Base-by-base conservation (phyloP, 192 early-diverging fungal genomes). In the Linnemannia hyalina region DNA sequence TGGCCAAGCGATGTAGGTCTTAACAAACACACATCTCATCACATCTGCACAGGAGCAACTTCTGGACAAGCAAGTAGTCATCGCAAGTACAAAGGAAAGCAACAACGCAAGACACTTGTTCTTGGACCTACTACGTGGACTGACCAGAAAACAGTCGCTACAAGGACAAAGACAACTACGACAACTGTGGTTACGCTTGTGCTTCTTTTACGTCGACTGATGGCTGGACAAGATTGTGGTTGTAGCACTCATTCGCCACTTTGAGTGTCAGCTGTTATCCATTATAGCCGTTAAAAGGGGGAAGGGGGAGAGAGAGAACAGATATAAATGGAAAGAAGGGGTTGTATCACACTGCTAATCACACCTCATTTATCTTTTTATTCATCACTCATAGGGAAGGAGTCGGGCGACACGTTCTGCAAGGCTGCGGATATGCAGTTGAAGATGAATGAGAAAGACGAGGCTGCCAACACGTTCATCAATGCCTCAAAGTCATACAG, bases 361-460 rank as follows among this genome's bases (percentile, higher is more conserved):
- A 29, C 38, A 55, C 74, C 36, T 47, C 57, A 40, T 57, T 76
- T 70, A 13, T 68, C 57, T 70, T 15, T 83, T 73, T 47, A 63
- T 71, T 57, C 72, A 18, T 23, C 26, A 65, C 63, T 23, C 63
- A 29, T 77, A 97, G 95, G 94, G 95, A 95, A 94, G 79, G 97
- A 98, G 82, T 96, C 97, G 35, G 99, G 99, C 80, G 97, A 98
- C 77, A 96, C 97, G 0, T 98, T 96, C 89, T 90, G 93, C 76
- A 93, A 94, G 71, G 96, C 98, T 40, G 97, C 97, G 0, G 91
- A 96, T 40, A 91, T 95, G 88, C 94, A 95, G 73, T 83, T 95
- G 44, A 92, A 95, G 76, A 87, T 94, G 41, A 90, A 93, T 57
- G 97, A 98, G 83, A 90, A 92, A 54, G 95, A 97, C 88, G 98